Base-by-base conservation (phyloP, 2,329 filamentous ascomycete genomes). In the Colletotrichum cordylinicola region DNA sequence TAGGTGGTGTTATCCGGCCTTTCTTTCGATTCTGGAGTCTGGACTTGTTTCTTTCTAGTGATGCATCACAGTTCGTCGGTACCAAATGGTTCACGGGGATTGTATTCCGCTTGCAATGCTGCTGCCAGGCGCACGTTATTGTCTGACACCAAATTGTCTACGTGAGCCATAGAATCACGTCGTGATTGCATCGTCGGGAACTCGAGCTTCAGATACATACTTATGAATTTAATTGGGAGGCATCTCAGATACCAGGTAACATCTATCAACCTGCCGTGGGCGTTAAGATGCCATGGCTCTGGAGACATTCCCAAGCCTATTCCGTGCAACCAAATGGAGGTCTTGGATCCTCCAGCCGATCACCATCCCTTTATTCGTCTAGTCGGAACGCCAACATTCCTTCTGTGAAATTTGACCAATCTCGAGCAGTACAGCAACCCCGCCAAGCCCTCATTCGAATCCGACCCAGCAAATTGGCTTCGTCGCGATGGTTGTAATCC, bases 361-460 rank as follows among this genome's bases (percentile, higher is more conserved):
- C 6, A 13, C 43, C 43, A 52, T 52, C 43, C 12, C 43, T 4
- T 13, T 52, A 2, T 8, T 52, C 6, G 43, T 52, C 43, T 52
- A 52, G 43, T 8, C 10, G 43, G 4, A 24, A 21, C n/a, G 43
- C 43, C n/a, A 21, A 21, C 43, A 6, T 13, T 52, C n/a, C 10
- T 15, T 52, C 13, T 21, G 8, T n/a, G 4, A n/a, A 52, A 24
- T 6, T 52, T 52, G n/a, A 21, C 43, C n/a, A 52, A 52, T 52
- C 12, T 52, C n/a, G n/a, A 48, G n/a, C n/a, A 0, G 8, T n/a
- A 1, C 1, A 48, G 6, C 6, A 4, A 52, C 43, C 10, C 43
- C 43, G n/a, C 43, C 43, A 8, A 52, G 43, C 10, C 43, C 2
- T 1, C 43, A 4, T 13, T 52, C 10, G n/a, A 52, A 1, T 52